phyloP scores from a whole-genome alignment of 352 stramenopile genomes.

The Phytophthora podocarpi region DNA sequence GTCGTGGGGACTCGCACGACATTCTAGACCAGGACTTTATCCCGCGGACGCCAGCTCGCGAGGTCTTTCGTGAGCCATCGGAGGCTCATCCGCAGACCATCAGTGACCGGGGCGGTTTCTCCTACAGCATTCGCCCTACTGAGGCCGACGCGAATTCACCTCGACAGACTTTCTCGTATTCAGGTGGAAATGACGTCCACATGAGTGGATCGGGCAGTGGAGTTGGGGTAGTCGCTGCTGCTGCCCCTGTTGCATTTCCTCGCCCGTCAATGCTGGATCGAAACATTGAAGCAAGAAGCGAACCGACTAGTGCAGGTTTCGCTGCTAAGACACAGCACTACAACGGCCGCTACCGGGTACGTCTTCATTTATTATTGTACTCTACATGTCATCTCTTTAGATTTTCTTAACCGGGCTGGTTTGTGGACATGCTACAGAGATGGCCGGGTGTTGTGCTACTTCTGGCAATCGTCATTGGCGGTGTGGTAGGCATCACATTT shows the following conservation, averaged over 20 bases:
- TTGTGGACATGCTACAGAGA: no score
- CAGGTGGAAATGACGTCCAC: constrained; percentile 9
- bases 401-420: no score
- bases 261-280: constrained; percentile 36
- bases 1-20: constrained; percentile 19
- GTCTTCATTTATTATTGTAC: constrained; percentile 6
- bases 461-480: constrained; percentile 43
- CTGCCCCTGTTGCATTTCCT: constrained; percentile 14
- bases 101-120: constrained; percentile 23
- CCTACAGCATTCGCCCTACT: constrained; percentile 27
- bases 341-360: constrained; percentile 37
- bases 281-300: constrained; percentile 35
- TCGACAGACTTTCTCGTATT: constrained; percentile 31
- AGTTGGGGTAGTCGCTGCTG: not conserved
- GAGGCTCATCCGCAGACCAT: constrained; percentile 26
- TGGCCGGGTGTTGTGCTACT: constrained; percentile 67
- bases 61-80: constrained; percentile 30
- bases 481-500: constrained; percentile 56
- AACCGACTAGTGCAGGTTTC: constrained; percentile 7
- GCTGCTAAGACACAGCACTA: constrained; percentile 31
- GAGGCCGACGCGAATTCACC: constrained; percentile 13
- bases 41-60: constrained; percentile 19
- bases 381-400: no score
- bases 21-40: constrained; percentile 28
- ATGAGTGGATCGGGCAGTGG: constrained; percentile 13